Conservation (phyloP, 2,329 filamentous ascomycete genomes). For the Colletotrichum sp. region DNA sequence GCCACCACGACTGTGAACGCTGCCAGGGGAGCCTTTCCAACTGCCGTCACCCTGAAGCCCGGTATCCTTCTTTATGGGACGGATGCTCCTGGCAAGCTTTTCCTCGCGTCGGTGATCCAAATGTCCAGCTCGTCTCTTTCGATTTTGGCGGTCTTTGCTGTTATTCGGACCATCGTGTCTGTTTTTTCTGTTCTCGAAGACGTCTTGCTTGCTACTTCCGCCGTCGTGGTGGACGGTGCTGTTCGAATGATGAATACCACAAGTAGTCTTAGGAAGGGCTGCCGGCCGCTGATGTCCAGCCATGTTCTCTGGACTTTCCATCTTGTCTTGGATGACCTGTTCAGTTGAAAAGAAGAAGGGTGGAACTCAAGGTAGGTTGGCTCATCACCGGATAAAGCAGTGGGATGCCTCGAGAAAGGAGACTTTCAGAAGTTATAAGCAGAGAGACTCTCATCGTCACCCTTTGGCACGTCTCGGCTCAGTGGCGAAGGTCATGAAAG, state of each 20-base stretch:
- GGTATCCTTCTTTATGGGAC: background rate
- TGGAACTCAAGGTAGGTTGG: background rate
- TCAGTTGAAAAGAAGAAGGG: background rate
- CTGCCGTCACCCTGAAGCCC: background rate
- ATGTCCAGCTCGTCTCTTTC: rapidly evolving
- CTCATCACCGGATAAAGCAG: background rate
- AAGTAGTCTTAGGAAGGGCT: background rate
- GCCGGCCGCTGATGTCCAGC: background rate
- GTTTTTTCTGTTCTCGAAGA: background rate
- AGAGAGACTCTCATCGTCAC: background rate
- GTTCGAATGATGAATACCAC: background rate
- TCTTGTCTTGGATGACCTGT: background rate
- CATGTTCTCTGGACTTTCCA: background rate
- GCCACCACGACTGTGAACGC: background rate
- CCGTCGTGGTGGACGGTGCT: background rate
- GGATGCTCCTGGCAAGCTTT: background rate
- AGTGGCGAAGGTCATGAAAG: background rate
- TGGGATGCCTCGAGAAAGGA: background rate
- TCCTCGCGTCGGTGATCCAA: background rate
- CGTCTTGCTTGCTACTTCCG: background rate
- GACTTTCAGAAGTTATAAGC: background rate
- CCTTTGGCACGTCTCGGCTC: background rate
- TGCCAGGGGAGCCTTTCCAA: background rate
- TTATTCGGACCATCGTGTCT: background rate
- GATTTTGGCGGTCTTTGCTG: background rate